Evolutionary conservation across 257 asterid species (phyloP), one percentile per base, ranked within the genome.

Genomic region (Gentiana dahurica): DNA sequence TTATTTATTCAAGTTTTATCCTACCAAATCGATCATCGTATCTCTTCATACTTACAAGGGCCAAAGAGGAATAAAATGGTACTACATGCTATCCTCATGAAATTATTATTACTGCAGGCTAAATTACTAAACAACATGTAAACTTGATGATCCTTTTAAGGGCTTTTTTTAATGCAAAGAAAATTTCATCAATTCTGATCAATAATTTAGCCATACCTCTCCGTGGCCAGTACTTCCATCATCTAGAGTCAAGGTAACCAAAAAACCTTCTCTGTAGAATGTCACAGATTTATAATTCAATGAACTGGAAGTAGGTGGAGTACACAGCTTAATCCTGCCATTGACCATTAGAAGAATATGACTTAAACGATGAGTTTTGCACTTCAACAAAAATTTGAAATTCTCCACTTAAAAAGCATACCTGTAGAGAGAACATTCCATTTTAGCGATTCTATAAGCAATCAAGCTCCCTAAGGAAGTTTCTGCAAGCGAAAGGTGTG

Each of bases 281-380:
- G 73, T 45, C 47, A 66, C 57, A 9, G 73, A 65, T 63, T 55
- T 58, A 60, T 76, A 60, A 66, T 47, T 62, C 63, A 61, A 69
- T 12, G 85, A 75, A 59, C 91, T 74, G 65, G 97, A 78, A 58
- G 97, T 92, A 59, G 99, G 94, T 61, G 97, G 97, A 61, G 97
- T 87, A 57, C 77, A 73, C 64, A 92, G 78, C 76, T 75, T 77
- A 75, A 92, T 77, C 71, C 99, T 92, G 83, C 67, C 64, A 76
- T 64, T 57, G 34, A 34, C 51, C n/a, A 39, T 59, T 12, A 47
- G 39, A 62, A 59, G 35, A 43, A 57, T 34, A 59, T 49, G 35
- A 12, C 46, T 45, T 54, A 6, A 32, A 52, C 12, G 2, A 53
- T n/a, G 33, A 24, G 8, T 43, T 43, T 35, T 38, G 34, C 6